Conservation (phyloP, 352 stramenopile genomes). For the Pythium vanterpoolii region DNA sequence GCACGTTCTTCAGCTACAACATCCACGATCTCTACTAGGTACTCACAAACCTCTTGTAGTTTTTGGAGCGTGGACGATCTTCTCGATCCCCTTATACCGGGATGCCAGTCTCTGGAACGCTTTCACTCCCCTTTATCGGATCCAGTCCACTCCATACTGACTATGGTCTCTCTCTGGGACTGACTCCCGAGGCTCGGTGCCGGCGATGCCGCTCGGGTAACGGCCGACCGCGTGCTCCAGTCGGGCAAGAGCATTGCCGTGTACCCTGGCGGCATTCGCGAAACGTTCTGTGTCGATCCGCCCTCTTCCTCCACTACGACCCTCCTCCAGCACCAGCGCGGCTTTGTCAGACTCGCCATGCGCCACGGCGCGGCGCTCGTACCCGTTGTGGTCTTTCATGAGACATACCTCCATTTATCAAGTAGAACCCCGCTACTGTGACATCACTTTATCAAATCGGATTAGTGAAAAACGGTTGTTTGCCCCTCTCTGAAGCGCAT, state of each 20-base stretch:
- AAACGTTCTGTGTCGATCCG: slow-evolving; percentile 73
- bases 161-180: background rate
- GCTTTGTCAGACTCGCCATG: slow-evolving; percentile 77
- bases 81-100: slow-evolving; percentile 54
- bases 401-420: slow-evolving; percentile 80
- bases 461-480: too few species aligned
- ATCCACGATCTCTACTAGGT: background rate
- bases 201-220: slow-evolving; percentile 63
- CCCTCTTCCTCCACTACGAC: slow-evolving; percentile 58
- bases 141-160: too few species aligned
- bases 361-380: slow-evolving; percentile 66
- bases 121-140: background rate
- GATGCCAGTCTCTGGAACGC: slow-evolving; percentile 53
- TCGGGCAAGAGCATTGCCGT: slow-evolving; percentile 60
- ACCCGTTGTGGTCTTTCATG: slow-evolving; percentile 68
- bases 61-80: slow-evolving; percentile 61
- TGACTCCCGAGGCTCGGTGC: slow-evolving; percentile 30
- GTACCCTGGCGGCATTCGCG: slow-evolving; percentile 64
- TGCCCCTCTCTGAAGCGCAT: too few species aligned
- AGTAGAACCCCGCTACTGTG: too few species aligned
- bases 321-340: slow-evolving; percentile 66
- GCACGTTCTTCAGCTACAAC: slow-evolving; percentile 16
- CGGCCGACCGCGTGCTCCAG: slow-evolving; percentile 62
- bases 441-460: too few species aligned
- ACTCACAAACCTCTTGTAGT: slow-evolving; percentile 18